These are phyloP conservation scores for Suillus occidentalis DNA, from an alignment of 768 basidiomycete genomes.

Conservation along the genomic window DNA sequence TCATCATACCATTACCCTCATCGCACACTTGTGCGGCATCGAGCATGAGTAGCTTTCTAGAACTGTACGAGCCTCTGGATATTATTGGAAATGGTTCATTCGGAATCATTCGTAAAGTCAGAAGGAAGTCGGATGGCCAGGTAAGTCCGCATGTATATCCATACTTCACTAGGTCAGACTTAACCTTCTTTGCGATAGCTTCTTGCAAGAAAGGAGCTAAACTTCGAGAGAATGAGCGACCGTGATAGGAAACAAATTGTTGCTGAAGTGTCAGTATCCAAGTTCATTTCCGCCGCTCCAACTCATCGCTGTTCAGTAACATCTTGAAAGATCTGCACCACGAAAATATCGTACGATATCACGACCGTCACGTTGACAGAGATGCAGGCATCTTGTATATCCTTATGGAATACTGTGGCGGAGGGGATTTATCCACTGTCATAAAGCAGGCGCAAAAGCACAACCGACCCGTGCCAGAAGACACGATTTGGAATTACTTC, in stretches of 20 bases:
- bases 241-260: conserved; percentile 96
- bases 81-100: conserved; percentile 97
- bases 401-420: conserved; percentile 98
- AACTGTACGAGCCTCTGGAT: conserved; percentile 84
- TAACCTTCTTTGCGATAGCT: conserved; percentile 41
- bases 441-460: conserved; percentile 78
- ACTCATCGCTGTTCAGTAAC: conserved; percentile 53
- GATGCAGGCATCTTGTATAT: conserved; percentile 93
- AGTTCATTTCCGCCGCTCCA: neutral
- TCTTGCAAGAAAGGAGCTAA: conserved; percentile 92
- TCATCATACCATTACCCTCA: neutral
- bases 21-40: conserved; percentile 11
- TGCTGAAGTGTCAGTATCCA: conserved; percentile 84
- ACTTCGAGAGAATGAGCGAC: conserved; percentile 96
- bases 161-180: neutral
- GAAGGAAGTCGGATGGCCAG: conserved; percentile 77
- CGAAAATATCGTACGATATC: conserved; percentile 94
- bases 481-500: conserved; percentile 94
- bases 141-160: conserved; percentile 44
- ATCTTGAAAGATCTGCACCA: conserved; percentile 96
- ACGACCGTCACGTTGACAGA: conserved; percentile 89
- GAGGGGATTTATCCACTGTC: conserved; percentile 87
- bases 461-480: conserved; percentile 80
- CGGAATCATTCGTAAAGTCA: conserved; percentile 95
- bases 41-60: conserved; percentile 49